A percentile compares a stretch with the other conserved stretches of the same genome.
phyloP scores from a whole-genome alignment of 2,329 filamentous ascomycete genomes.

The Thielaviopsis euricoi region DNA sequence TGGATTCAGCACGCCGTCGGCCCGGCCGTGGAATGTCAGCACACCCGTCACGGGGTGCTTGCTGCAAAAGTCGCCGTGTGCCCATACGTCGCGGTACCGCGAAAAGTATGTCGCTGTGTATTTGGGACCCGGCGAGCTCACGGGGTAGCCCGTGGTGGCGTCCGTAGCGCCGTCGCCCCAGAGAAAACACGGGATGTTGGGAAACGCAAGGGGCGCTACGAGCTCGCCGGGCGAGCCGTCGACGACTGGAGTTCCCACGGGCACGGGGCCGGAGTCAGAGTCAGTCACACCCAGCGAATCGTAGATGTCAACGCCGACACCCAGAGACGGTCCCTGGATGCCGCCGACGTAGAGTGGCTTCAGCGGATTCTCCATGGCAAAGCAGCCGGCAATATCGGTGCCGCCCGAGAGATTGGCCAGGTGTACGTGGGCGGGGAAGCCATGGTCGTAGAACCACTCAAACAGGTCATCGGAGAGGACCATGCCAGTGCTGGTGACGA shows the following conservation, averaged over 20 bases:
- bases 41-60: constrained; percentile 51
- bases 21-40: constrained; percentile 50
- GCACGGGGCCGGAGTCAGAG: constrained; percentile 17
- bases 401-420: constrained; percentile 62
- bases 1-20: constrained; percentile 67
- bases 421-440: constrained; percentile 50
- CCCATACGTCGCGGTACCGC: constrained; percentile 55
- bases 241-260: constrained; percentile 26
- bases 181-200: constrained; percentile 56
- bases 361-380: constrained; percentile 50
- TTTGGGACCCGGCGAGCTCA: constrained; percentile 29
- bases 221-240: constrained; percentile 57
- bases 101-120: constrained; percentile 46
- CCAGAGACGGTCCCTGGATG: constrained; percentile 32
- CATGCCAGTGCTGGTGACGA: constrained; percentile 64
- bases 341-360: constrained; percentile 46
- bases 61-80: constrained; percentile 65
- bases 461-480: constrained; percentile 62
- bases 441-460: constrained; percentile 60
- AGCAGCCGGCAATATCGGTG: constrained; percentile 54
- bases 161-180: constrained; percentile 35
- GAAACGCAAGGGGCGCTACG: constrained; percentile 53
- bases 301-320: constrained; percentile 38
- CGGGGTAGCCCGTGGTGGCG: not conserved
- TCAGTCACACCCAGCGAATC: constrained; percentile 34